Base-by-base conservation (phyloP, 2,329 filamentous ascomycete species). In the Emericellopsis atlantica region DNA sequence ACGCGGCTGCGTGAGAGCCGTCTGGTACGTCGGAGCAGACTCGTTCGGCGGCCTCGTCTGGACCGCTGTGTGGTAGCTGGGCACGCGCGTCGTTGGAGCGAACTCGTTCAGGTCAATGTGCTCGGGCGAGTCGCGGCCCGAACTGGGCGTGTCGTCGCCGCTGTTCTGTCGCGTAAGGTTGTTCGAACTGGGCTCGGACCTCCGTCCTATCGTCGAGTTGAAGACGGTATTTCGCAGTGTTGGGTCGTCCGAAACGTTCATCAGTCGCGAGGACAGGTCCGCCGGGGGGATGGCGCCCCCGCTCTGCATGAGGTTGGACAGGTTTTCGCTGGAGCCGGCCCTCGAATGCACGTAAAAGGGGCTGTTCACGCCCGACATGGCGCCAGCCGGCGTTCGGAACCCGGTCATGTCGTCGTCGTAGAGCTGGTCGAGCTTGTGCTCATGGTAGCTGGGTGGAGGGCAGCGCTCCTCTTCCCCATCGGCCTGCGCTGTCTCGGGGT, bases 401-500 rank as follows among this genome's bases (percentile, higher is more conserved):
- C 85, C 86, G 40, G 72, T 78, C 8, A 77, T 72, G 51, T 95
- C 86, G 46, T 90, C 86, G 49, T 87, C 86, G 61, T 94, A 98
- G 2, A 96, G 70, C 56, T 86, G 81, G 57, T 98, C 92, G 22
- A 96, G 76, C 36, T 84, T 74, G 58, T 96, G 92, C 52, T 90
- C 78, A 44, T 87, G 88, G 52, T 98, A 98, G 32, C 88, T 78
- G 1, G 92, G 92, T n/a, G 92, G 92, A 10, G 90, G 89, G 44
- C 83, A 75, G 43, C 76, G 66, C 33, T 77, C 71, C 33, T 69
- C 66, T 36, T 72, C 66, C 52, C 78, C 42, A n/a, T 21, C 23
- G 21, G 18, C 26, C 22, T 34, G 40, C 16, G 32, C 32, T 9
- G 40, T 33, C 32, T 32, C 32, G 15, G 39, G 73, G 40, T 73